Conservation (phyloP, 163 green algal genomes). For the Chlamydomonas reinhardtii region DNA sequence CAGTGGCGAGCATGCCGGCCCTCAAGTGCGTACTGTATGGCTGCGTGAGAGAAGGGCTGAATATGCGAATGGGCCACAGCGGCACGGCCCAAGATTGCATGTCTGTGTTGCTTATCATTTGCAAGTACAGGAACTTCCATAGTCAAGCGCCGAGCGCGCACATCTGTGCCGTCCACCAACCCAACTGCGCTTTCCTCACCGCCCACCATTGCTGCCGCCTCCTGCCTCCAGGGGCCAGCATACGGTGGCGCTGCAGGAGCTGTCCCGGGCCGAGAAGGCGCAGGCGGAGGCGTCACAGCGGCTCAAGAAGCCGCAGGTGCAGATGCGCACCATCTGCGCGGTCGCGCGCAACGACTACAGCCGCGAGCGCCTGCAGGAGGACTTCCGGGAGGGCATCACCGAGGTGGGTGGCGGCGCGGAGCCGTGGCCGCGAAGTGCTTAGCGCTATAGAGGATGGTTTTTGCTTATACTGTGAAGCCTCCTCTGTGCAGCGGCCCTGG, state of each 20-base stretch:
- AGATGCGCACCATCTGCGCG: neutral
- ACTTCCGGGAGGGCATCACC: neutral
- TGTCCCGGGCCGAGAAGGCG: neutral
- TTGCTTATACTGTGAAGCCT: no score
- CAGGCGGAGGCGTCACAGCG: neutral
- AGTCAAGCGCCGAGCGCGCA: no score
- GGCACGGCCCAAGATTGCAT: no score
- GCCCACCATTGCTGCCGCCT: neutral
- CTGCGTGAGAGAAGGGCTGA: no score
- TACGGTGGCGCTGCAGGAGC: neutral
- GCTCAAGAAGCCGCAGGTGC: neutral
- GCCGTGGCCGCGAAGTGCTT: no score
- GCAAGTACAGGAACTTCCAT: no score
- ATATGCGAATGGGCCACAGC: no score
- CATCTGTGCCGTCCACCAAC: no score
- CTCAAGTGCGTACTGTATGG: neutral
- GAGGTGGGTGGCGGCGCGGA: neutral
- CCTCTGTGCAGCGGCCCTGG: no score
- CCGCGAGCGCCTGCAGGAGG: neutral
- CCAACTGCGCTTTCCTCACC: neutral
- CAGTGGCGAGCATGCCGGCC: neutral
- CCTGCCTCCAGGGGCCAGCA: neutral
- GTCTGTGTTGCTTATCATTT: no score
- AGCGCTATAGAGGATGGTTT: no score
- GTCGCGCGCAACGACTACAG: slow-evolving; percentile 4